Evolutionary conservation across 139 green algal species (phyloP).

Genomic region (Chlorella sorokiniana): DNA sequence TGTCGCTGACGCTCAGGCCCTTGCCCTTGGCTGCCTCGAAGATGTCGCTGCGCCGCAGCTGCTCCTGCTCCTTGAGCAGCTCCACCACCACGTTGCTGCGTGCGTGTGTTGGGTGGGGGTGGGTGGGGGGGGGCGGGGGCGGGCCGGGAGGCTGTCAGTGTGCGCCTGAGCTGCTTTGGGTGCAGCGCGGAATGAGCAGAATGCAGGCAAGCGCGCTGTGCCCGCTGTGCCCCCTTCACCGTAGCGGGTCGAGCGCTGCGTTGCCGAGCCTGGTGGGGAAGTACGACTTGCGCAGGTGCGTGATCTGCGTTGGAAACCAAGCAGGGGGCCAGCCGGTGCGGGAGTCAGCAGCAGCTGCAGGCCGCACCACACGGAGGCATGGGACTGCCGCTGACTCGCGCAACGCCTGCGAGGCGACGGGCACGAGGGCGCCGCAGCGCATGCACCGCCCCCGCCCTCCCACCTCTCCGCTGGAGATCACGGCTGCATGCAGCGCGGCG

Average conservation of each 20-base stretch:
- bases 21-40: conserved; percentile 42
- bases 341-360: no score
- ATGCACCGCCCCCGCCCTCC: no score
- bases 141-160: not conserved
- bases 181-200: not conserved
- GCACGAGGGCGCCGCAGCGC: no score
- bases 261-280: conserved; percentile 22
- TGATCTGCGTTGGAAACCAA: not conserved
- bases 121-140: not conserved
- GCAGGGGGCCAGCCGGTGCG: not conserved
- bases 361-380: no score
- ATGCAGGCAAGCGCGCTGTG: not conserved
- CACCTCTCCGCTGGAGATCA: conserved; percentile 13
- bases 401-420: no score
- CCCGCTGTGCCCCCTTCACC: not conserved
- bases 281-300: conserved; percentile 30
- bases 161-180: not conserved
- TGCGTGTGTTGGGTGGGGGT: not conserved
- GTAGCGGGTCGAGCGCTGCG: conserved; percentile 39
- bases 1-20: conserved; percentile 28
- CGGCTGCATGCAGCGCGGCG: conserved; percentile 23
- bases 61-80: conserved; percentile 43
- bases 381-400: no score
- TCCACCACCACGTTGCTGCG: conserved; percentile 28
- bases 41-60: conserved; percentile 49